A percentile compares a stretch with the other conserved stretches of the same genome.
These are phyloP conservation scores for Corymbia citriodora DNA, from an alignment of 441 rosid species.

Conservation along the genomic window DNA sequence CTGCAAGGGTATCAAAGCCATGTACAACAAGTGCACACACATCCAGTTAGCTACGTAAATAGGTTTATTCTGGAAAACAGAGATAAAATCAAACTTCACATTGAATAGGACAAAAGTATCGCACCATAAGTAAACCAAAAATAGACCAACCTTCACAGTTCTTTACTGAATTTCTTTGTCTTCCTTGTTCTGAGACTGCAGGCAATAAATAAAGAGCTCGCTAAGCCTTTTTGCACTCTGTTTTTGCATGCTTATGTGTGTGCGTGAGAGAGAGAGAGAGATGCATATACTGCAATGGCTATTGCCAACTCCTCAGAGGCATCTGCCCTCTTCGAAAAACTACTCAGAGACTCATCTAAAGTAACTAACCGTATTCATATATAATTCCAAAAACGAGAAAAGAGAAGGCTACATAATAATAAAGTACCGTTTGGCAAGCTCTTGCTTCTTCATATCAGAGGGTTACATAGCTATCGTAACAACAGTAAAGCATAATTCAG, in stretches of 20 bases:
- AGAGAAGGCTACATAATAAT: neutral
- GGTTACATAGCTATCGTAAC: slow-evolving; percentile 59
- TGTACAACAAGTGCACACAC: neutral
- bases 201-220: neutral
- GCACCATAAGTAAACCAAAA: neutral
- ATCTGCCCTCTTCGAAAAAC: slow-evolving; percentile 79
- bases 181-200: slow-evolving; percentile 74
- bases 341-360: slow-evolving; percentile 13
- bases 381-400: neutral
- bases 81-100: neutral
- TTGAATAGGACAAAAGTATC: neutral
- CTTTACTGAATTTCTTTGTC: slow-evolving; percentile 97
- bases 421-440: slow-evolving; percentile 78
- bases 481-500: neutral
- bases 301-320: slow-evolving; percentile 65
- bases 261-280: neutral
- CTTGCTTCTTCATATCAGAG: slow-evolving; percentile 86
- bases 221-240: neutral
- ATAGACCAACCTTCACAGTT: slow-evolving; percentile 66
- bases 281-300: slow-evolving; percentile 50
- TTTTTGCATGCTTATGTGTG: neutral
- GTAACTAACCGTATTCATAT: neutral
- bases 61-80: neutral
- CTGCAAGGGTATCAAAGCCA: slow-evolving; percentile 24
- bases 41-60: neutral